Conservation (phyloP, 2,329 filamentous ascomycete species). For the Aspergillus sp. region DNA sequence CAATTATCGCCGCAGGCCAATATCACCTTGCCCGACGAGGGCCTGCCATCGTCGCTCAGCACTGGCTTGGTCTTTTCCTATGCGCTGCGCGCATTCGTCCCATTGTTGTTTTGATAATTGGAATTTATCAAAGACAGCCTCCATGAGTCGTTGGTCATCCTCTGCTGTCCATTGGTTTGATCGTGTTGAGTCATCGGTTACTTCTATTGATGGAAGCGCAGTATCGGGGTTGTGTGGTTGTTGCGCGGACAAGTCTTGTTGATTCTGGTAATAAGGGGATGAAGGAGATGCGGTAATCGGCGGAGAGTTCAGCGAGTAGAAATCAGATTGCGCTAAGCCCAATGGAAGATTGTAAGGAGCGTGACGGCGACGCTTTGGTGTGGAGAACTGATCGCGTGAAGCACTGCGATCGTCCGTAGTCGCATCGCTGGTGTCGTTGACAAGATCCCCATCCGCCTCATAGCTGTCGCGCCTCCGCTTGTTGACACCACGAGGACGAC, state of each 20-base stretch:
- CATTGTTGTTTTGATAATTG: slow-evolving; percentile 38
- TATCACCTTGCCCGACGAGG: slow-evolving; percentile 38
- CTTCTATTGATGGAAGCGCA: slow-evolving; percentile 32
- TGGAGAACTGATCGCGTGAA: slow-evolving; percentile 26
- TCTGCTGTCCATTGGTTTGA: slow-evolving; percentile 29
- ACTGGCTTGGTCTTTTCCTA: slow-evolving; percentile 36
- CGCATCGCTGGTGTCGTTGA: slow-evolving; percentile 5
- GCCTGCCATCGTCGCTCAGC: slow-evolving; percentile 38
- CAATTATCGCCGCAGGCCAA: slow-evolving; percentile 32
- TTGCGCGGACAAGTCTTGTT: slow-evolving; percentile 4
- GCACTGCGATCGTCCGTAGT: slow-evolving; percentile 3
- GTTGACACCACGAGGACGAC: slow-evolving; percentile 28
- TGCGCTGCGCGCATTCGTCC: slow-evolving; percentile 39
- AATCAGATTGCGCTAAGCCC: slow-evolving; percentile 38
- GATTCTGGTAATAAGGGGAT: slow-evolving; percentile 14
- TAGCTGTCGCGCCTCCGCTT: slow-evolving; percentile 33
- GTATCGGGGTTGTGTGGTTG: slow-evolving; percentile 23
- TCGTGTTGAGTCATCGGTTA: slow-evolving; percentile 13
- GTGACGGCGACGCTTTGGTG: slow-evolving; percentile 40
- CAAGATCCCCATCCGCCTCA: slow-evolving; percentile 16
- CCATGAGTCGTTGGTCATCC: slow-evolving; percentile 38
- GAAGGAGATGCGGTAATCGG: slow-evolving; percentile 27
- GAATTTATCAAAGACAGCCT: slow-evolving; percentile 40
- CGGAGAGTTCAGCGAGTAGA: slow-evolving; percentile 35
- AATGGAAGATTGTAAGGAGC: slow-evolving; percentile 39